Percentiles rank a stretch among this genome's conserved stretches.
These are phyloP conservation scores for Salix brachista DNA, from an alignment of 345 rosid genomes.

Conservation along the genomic window DNA sequence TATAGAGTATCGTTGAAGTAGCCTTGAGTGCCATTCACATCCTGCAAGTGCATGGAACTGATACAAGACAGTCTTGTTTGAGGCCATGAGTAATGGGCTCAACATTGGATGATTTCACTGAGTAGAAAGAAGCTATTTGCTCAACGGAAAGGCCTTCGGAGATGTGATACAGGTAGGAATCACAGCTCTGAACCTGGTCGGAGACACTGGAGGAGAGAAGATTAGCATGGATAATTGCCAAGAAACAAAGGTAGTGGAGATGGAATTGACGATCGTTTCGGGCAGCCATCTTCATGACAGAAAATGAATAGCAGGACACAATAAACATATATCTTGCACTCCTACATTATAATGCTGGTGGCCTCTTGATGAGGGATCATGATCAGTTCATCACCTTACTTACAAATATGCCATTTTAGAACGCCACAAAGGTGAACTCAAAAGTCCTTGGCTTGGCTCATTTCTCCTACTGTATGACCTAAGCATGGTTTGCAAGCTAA, in stretches of 20 bases:
- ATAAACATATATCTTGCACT: not conserved
- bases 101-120: constrained; percentile 17
- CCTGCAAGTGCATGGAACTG: constrained; percentile 36
- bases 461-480: not conserved
- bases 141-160: constrained; percentile 15
- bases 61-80: constrained; percentile 24
- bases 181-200: constrained; percentile 11
- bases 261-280: not conserved
- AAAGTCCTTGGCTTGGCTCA: not conserved
- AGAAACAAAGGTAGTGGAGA: not conserved
- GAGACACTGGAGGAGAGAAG: not conserved
- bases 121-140: constrained; percentile 25
- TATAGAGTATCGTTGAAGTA: constrained; percentile 29
- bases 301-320: not conserved
- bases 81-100: constrained; percentile 18
- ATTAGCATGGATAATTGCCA: not conserved
- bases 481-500: not conserved
- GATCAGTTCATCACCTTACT: too few species aligned
- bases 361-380: not conserved
- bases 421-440: not conserved
- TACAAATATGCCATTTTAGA: not conserved
- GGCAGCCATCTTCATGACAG: not conserved
- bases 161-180: constrained; percentile 29
- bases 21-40: constrained; percentile 28
- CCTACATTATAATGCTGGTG: not conserved